Percentiles rank a stretch among this genome's conserved stretches.
Evolutionary conservation across 495 filamentous ascomycete genomes (phyloP).

Genomic region (Penicillium pancosmium): DNA sequence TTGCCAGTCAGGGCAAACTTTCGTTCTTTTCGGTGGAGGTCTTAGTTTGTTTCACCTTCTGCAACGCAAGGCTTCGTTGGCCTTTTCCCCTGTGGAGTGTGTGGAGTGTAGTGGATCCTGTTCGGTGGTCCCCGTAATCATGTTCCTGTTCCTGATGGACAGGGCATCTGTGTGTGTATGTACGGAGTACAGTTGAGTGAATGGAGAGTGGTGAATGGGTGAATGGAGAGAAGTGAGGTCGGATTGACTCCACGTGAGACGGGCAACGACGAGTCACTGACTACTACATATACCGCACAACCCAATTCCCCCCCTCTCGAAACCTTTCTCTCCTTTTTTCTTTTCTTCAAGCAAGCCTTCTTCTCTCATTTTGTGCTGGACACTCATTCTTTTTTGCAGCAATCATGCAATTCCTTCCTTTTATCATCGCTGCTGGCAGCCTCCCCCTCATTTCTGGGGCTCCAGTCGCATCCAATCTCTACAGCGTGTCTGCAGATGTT

Average conservation of each 20-base stretch:
- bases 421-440: slow-evolving; percentile 38
- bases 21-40: neutral
- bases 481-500: slow-evolving; percentile 17
- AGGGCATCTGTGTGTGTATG: too few relatives aligned
- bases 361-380: slow-evolving; percentile 24
- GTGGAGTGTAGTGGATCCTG: neutral
- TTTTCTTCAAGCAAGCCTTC: slow-evolving; percentile 34
- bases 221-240: neutral
- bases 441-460: slow-evolving; percentile 34
- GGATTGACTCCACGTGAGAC: slow-evolving; percentile 5
- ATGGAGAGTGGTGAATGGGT: neutral
- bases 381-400: slow-evolving; percentile 23
- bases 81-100: neutral
- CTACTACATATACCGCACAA: slow-evolving; percentile 12
- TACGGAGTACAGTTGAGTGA: too few relatives aligned
- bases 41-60: slow-evolving; percentile 20
- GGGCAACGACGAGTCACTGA: slow-evolving; percentile 2
- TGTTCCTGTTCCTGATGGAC: slow-evolving; percentile 3
- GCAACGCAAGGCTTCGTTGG: slow-evolving; percentile 6
- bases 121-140: neutral
- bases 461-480: slow-evolving; percentile 25
- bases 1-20: slow-evolving; percentile 11
- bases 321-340: slow-evolving; percentile 4
- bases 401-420: slow-evolving; percentile 31
- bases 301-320: neutral